Evolutionary conservation across 345 rosid genomes (phyloP).

Genomic region (Ceriops tagal): DNA sequence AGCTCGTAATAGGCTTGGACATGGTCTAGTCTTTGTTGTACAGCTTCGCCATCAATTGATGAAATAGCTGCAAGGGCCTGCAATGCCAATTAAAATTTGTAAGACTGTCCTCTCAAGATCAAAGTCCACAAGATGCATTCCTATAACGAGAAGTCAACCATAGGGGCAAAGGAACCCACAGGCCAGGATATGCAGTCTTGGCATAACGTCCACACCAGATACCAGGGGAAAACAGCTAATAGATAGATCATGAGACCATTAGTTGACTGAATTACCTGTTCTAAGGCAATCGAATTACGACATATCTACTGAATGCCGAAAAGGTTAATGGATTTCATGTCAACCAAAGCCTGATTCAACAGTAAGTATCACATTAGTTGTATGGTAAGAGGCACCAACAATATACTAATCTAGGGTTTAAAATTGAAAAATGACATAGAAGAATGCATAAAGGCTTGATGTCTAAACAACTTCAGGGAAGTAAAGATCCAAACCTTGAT

Average conservation of each 20-base stretch:
- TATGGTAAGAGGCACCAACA: too few relatives aligned
- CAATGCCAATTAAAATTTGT: slow-evolving; percentile 14
- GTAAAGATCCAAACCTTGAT: slow-evolving; percentile 58
- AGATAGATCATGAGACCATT: neutral
- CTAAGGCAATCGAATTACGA: slow-evolving; percentile 90
- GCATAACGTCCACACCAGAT: neutral
- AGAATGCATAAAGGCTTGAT: slow-evolving; percentile 1
- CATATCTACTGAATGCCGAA: slow-evolving; percentile 99
- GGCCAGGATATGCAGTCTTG: neutral
- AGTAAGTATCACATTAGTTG: slow-evolving; percentile 17
- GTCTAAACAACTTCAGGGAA: slow-evolving; percentile 8
- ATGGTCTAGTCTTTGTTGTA: slow-evolving; percentile 72
- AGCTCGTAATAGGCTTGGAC: slow-evolving; percentile 89
- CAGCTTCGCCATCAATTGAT: slow-evolving; percentile 66
- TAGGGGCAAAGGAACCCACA: too few relatives aligned
- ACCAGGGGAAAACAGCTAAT: neutral
- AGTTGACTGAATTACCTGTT: slow-evolving; percentile 55
- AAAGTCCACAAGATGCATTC: neutral
- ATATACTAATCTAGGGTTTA: neutral
- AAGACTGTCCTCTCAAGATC: neutral
- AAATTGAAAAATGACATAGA: slow-evolving; percentile 3
- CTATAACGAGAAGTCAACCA: neutral
- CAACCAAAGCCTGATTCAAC: slow-evolving; percentile 68
- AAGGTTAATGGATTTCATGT: slow-evolving; percentile 77
- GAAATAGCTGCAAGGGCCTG: slow-evolving; percentile 96